Base-by-base conservation (phyloP, 2,329 filamentous ascomycete species). In the Atkinsonella texensis region DNA sequence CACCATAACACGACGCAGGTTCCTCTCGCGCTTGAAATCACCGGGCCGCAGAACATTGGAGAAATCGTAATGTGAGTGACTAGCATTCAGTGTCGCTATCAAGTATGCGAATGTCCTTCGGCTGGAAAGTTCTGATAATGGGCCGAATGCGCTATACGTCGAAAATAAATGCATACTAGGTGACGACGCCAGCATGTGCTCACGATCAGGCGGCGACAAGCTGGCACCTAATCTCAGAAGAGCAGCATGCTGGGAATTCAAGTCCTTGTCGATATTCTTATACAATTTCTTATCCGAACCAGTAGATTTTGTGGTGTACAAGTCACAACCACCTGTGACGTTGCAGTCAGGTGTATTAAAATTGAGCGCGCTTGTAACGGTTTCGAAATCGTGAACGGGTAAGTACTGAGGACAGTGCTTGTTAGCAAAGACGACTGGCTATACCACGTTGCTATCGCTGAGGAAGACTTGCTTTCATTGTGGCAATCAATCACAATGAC, bases 201-300 rank as follows among this genome's bases (percentile, higher is more conserved):
- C 77, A 53, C 83, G 83, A 58, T 89, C 83, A 1, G 89, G 88
- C 31, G 90, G 88, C 20, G 91, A 94, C 18, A 97, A 76, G 46
- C 87, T 90, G 17, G 88, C 87, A 32, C 91, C 90, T 31, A 95
- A 80, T 56, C 89, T 85, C 48, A 96, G 75, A 1, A 95, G 80
- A 8, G 89, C 87, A 59, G 89, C 87, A 75, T 97, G 89, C 68
- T 95, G 89, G 39, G 87, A 86, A 67, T 94, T 89, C 53, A 98
- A 80, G 32, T 87, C 89, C 63, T 87, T 83, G 65, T 96, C 90
- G 64, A 98, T 97, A 65, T 85, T 87, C 70, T 90, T 94, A 75
- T 96, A 96, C 9, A 98, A 76, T 66, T 97, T 97, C 79, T 96
- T 96, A 67, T 98, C 93, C 56, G 85, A 84, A 45, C 90, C 89